A percentile compares a stretch with the other conserved stretches of the same genome.
phyloP scores from a whole-genome alignment of 495 filamentous ascomycete species.

The Hypoxylon subgilvum region DNA sequence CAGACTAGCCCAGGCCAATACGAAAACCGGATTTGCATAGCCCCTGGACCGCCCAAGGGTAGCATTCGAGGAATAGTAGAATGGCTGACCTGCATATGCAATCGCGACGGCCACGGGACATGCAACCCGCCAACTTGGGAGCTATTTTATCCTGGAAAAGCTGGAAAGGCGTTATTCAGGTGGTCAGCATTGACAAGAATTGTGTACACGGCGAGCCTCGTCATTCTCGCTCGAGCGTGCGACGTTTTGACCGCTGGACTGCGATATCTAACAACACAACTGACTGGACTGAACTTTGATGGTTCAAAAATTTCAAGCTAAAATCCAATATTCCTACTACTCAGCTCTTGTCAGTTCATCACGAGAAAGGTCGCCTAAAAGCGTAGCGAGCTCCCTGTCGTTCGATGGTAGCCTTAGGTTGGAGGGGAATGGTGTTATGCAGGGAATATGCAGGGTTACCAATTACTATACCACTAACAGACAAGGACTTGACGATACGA shows the following conservation, averaged over 20 bases:
- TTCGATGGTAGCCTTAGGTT: too few species aligned
- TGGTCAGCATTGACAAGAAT: not conserved
- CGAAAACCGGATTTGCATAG: conserved; percentile 45
- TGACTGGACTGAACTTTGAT: too few species aligned
- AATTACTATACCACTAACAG: conserved; percentile 22
- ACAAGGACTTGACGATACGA: conserved; percentile 30
- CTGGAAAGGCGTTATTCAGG: not conserved
- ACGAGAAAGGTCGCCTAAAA: too few species aligned
- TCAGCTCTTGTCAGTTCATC: too few species aligned
- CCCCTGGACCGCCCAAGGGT: conserved; percentile 30
- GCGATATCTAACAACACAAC: too few species aligned
- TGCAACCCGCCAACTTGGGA: conserved; percentile 32
- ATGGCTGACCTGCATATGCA: conserved; percentile 39
- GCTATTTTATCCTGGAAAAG: not conserved
- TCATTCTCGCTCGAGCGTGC: not conserved
- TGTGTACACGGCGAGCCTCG: not conserved
- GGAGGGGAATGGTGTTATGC: too few species aligned
- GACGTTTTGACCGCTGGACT: too few species aligned
- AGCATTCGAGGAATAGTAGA: conserved; percentile 21
- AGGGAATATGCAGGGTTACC: conserved; percentile 25
- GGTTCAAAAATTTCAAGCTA: not conserved
- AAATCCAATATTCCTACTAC: too few species aligned
- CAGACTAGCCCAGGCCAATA: conserved; percentile 29
- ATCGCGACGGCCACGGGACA: conserved; percentile 23
- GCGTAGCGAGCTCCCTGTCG: conserved; percentile 11